These are phyloP conservation scores for Pythium utonaiense DNA, from an alignment of 352 stramenopile genomes.

Conservation along the genomic window DNA sequence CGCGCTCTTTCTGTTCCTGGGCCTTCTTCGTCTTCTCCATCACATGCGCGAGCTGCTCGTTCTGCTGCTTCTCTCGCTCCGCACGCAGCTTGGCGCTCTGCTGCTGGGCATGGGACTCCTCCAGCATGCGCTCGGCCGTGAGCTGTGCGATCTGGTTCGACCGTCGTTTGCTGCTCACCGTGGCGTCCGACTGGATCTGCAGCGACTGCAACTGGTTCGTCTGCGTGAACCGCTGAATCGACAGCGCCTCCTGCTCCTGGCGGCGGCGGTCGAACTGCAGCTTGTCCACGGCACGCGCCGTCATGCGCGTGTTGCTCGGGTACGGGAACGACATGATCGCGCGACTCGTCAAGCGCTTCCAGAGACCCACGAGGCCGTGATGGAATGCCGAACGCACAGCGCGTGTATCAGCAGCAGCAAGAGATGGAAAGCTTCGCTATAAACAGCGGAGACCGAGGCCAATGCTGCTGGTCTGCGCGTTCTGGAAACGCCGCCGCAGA, in stretches of 20 bases:
- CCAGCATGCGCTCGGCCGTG: constrained; percentile 65
- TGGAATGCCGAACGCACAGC: neutral
- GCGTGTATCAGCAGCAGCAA: neutral
- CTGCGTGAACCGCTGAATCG: constrained; percentile 49
- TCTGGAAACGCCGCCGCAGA: neutral
- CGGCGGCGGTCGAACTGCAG: constrained; percentile 53
- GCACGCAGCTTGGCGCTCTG: constrained; percentile 23
- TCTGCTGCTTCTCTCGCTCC: constrained; percentile 55
- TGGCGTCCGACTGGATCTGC: constrained; percentile 64
- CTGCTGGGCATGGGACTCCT: constrained; percentile 36
- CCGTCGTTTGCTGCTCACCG: constrained; percentile 39
- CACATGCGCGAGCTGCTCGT: constrained; percentile 63
- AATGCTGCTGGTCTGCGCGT: neutral
- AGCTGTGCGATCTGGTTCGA: constrained; percentile 62
- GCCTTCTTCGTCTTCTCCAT: constrained; percentile 60
- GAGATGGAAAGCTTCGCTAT: neutral
- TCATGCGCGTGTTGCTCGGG: constrained; percentile 53
- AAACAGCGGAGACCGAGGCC: neutral
- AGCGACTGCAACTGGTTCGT: constrained; percentile 56
- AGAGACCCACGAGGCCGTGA: neutral
- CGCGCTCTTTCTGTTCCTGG: constrained; percentile 71
- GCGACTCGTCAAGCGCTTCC: neutral
- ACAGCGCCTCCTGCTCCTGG: constrained; percentile 54
- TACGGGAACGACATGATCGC: constrained; percentile 53
- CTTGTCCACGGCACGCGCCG: constrained; percentile 59